phyloP scores from a whole-genome alignment of 176 grass and related monocot species.

The Hsuehochloa calcarea region DNA sequence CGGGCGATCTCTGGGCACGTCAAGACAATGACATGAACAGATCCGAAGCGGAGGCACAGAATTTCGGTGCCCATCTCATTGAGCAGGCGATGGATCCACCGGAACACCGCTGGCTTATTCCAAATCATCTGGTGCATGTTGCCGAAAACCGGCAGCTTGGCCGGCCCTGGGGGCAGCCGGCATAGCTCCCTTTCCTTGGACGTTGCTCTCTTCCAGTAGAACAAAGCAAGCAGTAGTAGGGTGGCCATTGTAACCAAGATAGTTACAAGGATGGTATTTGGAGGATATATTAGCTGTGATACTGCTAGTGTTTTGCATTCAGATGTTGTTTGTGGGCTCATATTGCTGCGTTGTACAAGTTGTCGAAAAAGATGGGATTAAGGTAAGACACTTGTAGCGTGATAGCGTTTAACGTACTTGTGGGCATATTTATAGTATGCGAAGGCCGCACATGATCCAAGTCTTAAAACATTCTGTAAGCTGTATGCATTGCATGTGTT shows the following conservation, averaged over 20 bases:
- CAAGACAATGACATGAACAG: conserved; percentile 25
- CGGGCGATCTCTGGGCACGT: conserved; percentile 28
- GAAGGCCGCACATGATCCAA: too few relatives aligned
- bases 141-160: conserved; percentile 18
- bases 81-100: conserved; percentile 29
- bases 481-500: too few relatives aligned
- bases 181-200: not conserved
- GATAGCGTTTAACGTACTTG: too few relatives aligned
- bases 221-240: not conserved
- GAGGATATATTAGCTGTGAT: not conserved
- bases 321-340: too few relatives aligned
- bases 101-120: conserved; percentile 19
- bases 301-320: too few relatives aligned
- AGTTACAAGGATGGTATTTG: not conserved
- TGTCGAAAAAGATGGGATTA: too few relatives aligned
- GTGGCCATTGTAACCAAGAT: not conserved
- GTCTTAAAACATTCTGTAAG: too few relatives aligned
- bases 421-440: too few relatives aligned
- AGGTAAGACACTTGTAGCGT: too few relatives aligned
- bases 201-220: not conserved
- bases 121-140: conserved; percentile 28
- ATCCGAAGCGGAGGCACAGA: conserved; percentile 26
- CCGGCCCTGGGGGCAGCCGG: conserved; percentile 27
- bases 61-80: conserved; percentile 25
- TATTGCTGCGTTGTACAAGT: too few relatives aligned